Base-by-base conservation (phyloP, 1,284 basidiomycete genomes). In the Filobasidium uniguttulatum region DNA sequence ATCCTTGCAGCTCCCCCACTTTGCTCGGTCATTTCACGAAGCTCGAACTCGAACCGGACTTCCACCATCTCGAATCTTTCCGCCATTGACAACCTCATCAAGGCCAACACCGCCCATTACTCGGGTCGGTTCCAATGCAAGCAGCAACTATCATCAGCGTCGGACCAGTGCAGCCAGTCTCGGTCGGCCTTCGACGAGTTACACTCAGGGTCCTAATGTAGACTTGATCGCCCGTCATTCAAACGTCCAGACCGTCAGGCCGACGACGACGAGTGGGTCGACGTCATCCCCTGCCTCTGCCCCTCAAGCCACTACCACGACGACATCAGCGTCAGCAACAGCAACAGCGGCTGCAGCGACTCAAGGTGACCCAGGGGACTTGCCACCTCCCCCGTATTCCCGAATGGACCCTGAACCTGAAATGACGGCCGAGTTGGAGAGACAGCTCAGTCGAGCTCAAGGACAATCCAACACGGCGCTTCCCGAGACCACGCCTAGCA, bases 301-400 rank as follows among this genome's bases (percentile, higher is more conserved):
- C n/a, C n/a, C n/a, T n/a, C 12, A 19, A 10, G 19, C 8, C 29
- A n/a, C 31, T 33, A n/a, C 10, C 9, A n/a, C 31, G 9, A 10
- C 31, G n/a, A n/a, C 31, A 33, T 33, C 31, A n/a, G 15, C 40
- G 20, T 3, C 40, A 15, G 40, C 40, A 12, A 29, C 26, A 4
- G 15, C 40, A 23, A n/a, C 40, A 14, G 12, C 9, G 40, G 15
- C 40, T 8, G 15, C 40, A 14, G 12, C 9, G 40, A 5, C 25
- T 10, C 25, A 15, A 14, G 40, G 29, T n/a, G 45, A 34, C 2
- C 31, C 15, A 8, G 36, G 23, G 19, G 50, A 52, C 7, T 41
- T 40, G 15, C 50, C 53, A 3, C 53, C 53, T 10, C 53, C 53
- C 3, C 53, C 53, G n/a, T 55, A 55, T 26, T 49, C 46, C 1